A percentile compares a stretch with the other conserved stretches of the same genome.
Conservation (phyloP, 352 stramenopile species). For the Phytophthora cryptogea region DNA sequence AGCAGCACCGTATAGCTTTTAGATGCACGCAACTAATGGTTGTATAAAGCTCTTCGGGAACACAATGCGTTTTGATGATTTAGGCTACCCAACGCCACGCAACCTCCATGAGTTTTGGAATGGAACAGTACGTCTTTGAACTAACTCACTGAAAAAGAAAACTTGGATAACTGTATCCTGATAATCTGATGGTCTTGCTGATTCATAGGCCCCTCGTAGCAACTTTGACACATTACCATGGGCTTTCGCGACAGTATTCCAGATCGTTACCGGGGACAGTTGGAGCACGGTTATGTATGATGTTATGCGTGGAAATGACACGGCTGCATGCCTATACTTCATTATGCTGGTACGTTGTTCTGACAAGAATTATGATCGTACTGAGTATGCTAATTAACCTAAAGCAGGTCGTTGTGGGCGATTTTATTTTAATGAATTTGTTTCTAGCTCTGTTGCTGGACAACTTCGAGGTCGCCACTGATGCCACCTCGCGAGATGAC, state of each 20-base stretch:
- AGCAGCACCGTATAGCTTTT: too few species aligned
- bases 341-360: slow-evolving; percentile 53
- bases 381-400: slow-evolving; percentile 1
- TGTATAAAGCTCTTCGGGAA: slow-evolving; percentile 90
- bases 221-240: slow-evolving; percentile 89
- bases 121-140: slow-evolving; percentile 39
- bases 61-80: slow-evolving; percentile 89
- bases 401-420: slow-evolving; percentile 77
- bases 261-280: slow-evolving; percentile 93
- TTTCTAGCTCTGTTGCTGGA: slow-evolving; percentile 93
- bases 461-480: slow-evolving; percentile 64
- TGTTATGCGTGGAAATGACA: slow-evolving; percentile 69
- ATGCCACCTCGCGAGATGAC: neutral
- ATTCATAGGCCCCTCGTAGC: slow-evolving; percentile 39
- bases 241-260: slow-evolving; percentile 85
- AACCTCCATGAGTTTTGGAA: slow-evolving; percentile 65
- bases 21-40: too few species aligned
- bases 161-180: too few species aligned
- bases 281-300: slow-evolving; percentile 95
- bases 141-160: too few species aligned
- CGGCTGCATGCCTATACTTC: slow-evolving; percentile 73
- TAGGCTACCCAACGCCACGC: slow-evolving; percentile 56
- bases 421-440: slow-evolving; percentile 93
- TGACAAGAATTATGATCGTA: neutral
- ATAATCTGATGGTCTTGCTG: slow-evolving; percentile 14